Evolutionary conservation across 352 stramenopile genomes (phyloP), one percentile per base, ranked within the genome.

Genomic region (Pythium dissotocum): DNA sequence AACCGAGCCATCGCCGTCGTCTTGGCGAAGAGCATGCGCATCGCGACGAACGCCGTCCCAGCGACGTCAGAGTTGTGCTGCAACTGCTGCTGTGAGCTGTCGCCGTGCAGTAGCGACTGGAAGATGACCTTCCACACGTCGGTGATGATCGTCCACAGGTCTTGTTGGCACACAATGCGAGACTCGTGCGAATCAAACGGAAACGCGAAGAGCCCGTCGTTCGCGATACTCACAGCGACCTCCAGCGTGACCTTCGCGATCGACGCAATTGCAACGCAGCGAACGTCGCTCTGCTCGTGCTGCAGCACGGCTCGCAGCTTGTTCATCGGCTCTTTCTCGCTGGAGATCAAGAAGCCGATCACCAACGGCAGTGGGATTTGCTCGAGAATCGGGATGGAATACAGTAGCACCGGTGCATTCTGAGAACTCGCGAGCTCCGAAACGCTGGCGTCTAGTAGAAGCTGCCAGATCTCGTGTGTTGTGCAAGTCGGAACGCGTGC

Each of bases 61-160:
- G 74, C 65, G 55, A 77, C 71, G 21, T 76, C 74, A 0, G 60
- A 36, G 42, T 24, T 71, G 64, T 40, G 21, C 18, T 32, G 46
- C n/a, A 32, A 32, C 62, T 49, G 64, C 42, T 57, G 48, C 35
- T 51, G 76, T 49, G 55, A 42, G 3, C 21, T 33, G 18, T 65
- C 48, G 24, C 36, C 56, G 7, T 80, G 63, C 1, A 79, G 75
- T 7, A 91, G 61, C 16, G 80, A 78, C 48, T 94, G 84, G 56
- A 90, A 87, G 67, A 92, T 89, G 59, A 94, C 63, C 63, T 93
- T 94, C 85, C 86, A 94, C 24, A 86, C 85, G 71, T 95, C 87
- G 7, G 76, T 77, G 26, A 92, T 76, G 33, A 95, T 77, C 14
- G 77, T 91, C 73, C 82, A 86, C 4, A 92, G 65, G 58, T 95